Evolutionary conservation across 2,329 filamentous ascomycete genomes (phyloP), one percentile per base, ranked within the genome.

Genomic region (Trichoderma sp.): DNA sequence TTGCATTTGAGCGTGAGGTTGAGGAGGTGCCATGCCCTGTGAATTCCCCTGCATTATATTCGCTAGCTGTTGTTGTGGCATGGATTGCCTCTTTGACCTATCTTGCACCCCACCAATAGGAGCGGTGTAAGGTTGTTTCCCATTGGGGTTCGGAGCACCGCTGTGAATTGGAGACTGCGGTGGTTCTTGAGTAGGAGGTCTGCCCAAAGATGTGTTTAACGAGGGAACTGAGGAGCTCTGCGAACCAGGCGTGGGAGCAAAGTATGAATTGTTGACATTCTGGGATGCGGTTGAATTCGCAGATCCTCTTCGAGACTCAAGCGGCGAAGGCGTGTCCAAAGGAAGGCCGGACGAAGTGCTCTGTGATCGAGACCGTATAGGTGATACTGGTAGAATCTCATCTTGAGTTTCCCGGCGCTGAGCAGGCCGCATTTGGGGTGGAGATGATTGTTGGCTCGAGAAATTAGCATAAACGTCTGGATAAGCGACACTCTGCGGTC

Each of bases 261-360:
- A 69, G 29, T 25, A 63, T 4, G 52, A 39, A 6, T 35, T 67
- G 19, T 54, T 65, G 7, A 32, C 35, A 32, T 56, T 59, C 32
- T 68, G 70, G 1, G 53, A 35, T 10, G 45, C 19, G 2, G 67
- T 39, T 6, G 69, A 25, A 39, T 67, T 72, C 1, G 45, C 53
- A 10, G 71, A 72, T 29, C 58, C 59, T 19, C 70, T 67, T 34
- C 66, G 68, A 10, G 53, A 60, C 22, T 71, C 72, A n/a, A 69
- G 37, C 7, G 69, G 69, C 1, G 71, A 70, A 0, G 70, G 70
- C 5, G 71, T 70, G 13, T 67, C 63, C 19, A 71, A 13, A 22
- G 70, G 63, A 48, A 57, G 25, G 12, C 52, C 56, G 1, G 71
- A 72, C 2, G 71, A 70, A 25, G 67, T 59, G 25, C 72, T 71